phyloP scores from a whole-genome alignment of 176 grass and related monocot genomes.

The Echinochloa phyllopogon region DNA sequence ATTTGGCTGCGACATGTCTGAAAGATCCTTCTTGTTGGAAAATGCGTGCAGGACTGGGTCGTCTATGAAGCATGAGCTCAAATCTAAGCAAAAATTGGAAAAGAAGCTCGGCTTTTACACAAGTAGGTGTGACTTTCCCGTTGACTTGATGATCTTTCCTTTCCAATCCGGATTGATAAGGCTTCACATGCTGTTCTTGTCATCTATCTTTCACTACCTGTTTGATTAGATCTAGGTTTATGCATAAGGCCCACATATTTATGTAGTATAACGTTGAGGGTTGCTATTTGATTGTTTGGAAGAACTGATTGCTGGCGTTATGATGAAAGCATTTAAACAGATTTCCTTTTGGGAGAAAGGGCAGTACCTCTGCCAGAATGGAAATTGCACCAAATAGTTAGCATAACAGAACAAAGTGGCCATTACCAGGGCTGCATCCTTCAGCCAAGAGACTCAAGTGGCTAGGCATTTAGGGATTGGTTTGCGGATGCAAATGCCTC shows the following conservation, averaged over 20 bases:
- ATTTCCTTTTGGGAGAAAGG: background rate
- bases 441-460: background rate
- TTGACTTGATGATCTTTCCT: background rate
- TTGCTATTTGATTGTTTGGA: background rate
- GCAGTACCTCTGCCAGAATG: background rate
- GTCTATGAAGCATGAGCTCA: constrained; percentile 49
- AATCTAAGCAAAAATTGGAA: constrained; percentile 56
- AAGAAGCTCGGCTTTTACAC: constrained; percentile 56
- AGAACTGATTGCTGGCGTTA: background rate
- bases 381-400: background rate
- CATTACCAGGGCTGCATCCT: background rate
- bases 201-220: background rate
- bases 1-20: background rate
- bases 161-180: background rate
- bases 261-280: background rate
- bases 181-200: background rate
- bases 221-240: background rate
- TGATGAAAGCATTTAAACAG: background rate
- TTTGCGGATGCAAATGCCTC: background rate
- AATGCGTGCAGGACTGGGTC: constrained; percentile 46
- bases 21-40: constrained; percentile 21
- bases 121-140: constrained; percentile 34
- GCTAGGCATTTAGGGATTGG: background rate
- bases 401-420: background rate
- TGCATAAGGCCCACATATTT: background rate